phyloP scores from a whole-genome alignment of 768 basidiomycete species.

The Suillus bovinus region DNA sequence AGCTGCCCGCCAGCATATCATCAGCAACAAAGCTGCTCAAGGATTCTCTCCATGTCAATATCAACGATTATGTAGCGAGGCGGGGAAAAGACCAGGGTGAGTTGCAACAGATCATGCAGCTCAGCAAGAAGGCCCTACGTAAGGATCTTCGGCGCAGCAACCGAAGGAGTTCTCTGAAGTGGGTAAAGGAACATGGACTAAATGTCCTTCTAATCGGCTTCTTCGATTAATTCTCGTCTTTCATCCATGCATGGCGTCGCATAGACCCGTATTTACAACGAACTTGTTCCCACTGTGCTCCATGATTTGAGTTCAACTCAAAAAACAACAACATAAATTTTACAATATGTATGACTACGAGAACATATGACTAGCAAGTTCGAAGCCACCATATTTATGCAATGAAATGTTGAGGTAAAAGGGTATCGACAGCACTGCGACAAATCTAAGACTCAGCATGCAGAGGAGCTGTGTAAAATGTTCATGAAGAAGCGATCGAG shows the following conservation, averaged over 20 bases:
- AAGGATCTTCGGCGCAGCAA: conserved; percentile 55
- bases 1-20: conserved; percentile 59
- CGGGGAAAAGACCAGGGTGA: conserved; percentile 64
- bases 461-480: neutral
- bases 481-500: neutral
- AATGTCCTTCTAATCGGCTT: conserved; percentile 63
- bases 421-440: conserved; percentile 3
- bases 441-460: neutral
- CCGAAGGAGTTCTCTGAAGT: conserved; percentile 46
- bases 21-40: conserved; percentile 71
- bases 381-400: neutral
- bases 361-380: neutral
- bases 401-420: neutral
- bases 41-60: conserved; percentile 65
- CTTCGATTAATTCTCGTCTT: conserved; percentile 31
- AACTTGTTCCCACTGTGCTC: neutral
- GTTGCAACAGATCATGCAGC: conserved; percentile 60
- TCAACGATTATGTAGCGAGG: conserved; percentile 69
- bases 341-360: neutral
- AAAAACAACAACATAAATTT: neutral
- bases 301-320: neutral
- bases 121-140: conserved; percentile 60
- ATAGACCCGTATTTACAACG: neutral
- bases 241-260: neutral
- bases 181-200: conserved; percentile 66